Base-by-base conservation (phyloP, 495 filamentous ascomycete species). In the Chaetomium fimeti region DNA sequence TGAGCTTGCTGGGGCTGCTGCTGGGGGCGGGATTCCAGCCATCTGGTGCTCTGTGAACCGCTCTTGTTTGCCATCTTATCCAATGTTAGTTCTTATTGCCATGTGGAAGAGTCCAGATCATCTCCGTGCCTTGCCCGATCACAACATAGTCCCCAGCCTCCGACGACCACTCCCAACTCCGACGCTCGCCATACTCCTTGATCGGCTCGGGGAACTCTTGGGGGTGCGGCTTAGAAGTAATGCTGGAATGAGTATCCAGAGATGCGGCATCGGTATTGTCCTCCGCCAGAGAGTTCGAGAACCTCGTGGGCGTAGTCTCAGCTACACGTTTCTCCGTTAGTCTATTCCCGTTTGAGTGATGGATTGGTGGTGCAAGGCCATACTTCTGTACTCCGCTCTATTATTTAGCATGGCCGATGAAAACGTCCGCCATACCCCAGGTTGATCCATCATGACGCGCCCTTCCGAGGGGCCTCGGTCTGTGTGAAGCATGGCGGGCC, bases 181-280 rank as follows among this genome's bases (percentile, higher is more conserved):
- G 32, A 36, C 28, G 66, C 16, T 48, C 36, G 13, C 67, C 63
- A 27, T 69, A 69, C 38, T 66, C 49, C 49, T 57, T 63, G 40
- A 29, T 55, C 5, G 42, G 55, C 16, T 20, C 55, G 3, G 18
- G 49, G 15, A 57, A 36, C 8, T 65, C 52, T 13, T 8, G 48
- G 9, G 28, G 5, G 36, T 24, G 3, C 1, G 48, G 2, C 6
- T 28, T 15, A 5, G 38, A 3, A 59, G 53, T 55, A 24, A 32
- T 51, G 57, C 36, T 22, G 28, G 7, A n/a, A 8, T 60, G 20
- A 29, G 13, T 40, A 36, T 53, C 27, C 18, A 16, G 27, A 4
- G 51, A 27, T 5, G 1, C 12, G n/a, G 47, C n/a, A 24, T 24
- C n/a, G n/a, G n/a, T n/a, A 18, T 38, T 38, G 25, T 36, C 18